A percentile compares a stretch with the other conserved stretches of the same genome.
These are phyloP conservation scores for Mortierella hygrophila DNA, from an alignment of 192 early-diverging fungal species.

Conservation along the genomic window DNA sequence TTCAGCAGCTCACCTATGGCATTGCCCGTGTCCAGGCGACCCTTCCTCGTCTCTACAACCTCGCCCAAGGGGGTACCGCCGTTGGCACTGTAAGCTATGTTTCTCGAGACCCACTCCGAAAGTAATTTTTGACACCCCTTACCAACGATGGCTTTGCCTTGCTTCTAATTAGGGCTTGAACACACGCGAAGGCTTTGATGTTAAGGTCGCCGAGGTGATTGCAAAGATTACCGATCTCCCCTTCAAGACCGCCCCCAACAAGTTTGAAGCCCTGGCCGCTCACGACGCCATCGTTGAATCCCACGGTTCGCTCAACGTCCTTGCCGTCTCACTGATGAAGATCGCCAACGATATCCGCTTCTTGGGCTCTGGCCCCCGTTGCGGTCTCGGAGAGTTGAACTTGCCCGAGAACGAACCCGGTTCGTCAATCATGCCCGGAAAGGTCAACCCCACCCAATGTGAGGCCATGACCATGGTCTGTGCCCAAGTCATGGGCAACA, in stretches of 20 bases:
- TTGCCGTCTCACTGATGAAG: conserved; percentile 96
- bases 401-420: conserved; percentile 99
- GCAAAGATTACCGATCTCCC: conserved; percentile 85
- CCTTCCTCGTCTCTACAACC: conserved; percentile 87
- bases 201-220: conserved; percentile 88
- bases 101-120: not conserved
- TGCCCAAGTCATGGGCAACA: conserved; percentile 98
- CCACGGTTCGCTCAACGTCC: conserved; percentile 90
- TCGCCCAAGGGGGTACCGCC: conserved; percentile 96
- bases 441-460: conserved; percentile 99
- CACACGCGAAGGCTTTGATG: conserved; percentile 91
- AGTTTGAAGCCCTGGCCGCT: conserved; percentile 98
- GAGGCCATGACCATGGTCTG: conserved; percentile 99
- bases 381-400: conserved; percentile 93
- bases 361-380: conserved; percentile 91
- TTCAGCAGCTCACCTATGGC: conserved; percentile 86
- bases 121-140: no score
- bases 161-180: conserved; percentile 78
- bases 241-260: conserved; percentile 97
- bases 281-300: conserved; percentile 98
- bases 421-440: conserved; percentile 98
- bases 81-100: conserved; percentile 79
- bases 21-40: conserved; percentile 87
- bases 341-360: conserved; percentile 97
- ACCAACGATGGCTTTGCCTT: not conserved